Conservation (phyloP, 1,284 basidiomycete species). For the Coniferiporia sulphurascens region DNA sequence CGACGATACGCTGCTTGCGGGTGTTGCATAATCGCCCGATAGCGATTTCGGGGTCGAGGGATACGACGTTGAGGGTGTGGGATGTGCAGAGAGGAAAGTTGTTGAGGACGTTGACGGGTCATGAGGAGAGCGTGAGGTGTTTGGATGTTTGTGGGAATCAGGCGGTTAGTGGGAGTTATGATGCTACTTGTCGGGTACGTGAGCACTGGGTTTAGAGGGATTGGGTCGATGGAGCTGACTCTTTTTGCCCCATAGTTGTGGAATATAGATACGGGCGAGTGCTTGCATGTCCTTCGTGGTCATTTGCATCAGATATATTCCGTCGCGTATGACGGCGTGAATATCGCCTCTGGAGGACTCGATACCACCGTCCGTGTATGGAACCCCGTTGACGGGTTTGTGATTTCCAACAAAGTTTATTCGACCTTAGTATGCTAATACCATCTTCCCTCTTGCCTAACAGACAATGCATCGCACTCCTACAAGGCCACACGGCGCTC, state of each 20-base stretch:
- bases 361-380: constrained; percentile 91
- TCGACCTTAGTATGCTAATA: constrained; percentile 3
- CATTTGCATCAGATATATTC: constrained; percentile 93
- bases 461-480: constrained; percentile 78
- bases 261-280: constrained; percentile 82
- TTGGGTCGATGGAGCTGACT: neutral
- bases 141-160: constrained; percentile 81
- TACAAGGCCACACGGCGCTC: constrained; percentile 92
- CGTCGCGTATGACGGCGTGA: constrained; percentile 86
- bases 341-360: constrained; percentile 84
- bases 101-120: constrained; percentile 73
- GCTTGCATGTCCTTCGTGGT: constrained; percentile 81
- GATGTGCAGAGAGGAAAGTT: constrained; percentile 78
- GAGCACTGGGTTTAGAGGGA: neutral
- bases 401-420: constrained; percentile 1
- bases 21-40: constrained; percentile 85
- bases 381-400: constrained; percentile 77
- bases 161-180: constrained; percentile 89
- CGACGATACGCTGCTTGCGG: constrained; percentile 89
- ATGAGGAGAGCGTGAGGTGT: constrained; percentile 81
- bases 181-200: constrained; percentile 75
- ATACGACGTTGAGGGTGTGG: constrained; percentile 88
- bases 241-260: constrained; percentile 51
- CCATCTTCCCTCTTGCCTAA: neutral
- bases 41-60: constrained; percentile 87